A percentile compares a stretch with the other conserved stretches of the same genome.
phyloP scores from a whole-genome alignment of 129 eudicot species.

The Ambrosia artemisiifolia region DNA sequence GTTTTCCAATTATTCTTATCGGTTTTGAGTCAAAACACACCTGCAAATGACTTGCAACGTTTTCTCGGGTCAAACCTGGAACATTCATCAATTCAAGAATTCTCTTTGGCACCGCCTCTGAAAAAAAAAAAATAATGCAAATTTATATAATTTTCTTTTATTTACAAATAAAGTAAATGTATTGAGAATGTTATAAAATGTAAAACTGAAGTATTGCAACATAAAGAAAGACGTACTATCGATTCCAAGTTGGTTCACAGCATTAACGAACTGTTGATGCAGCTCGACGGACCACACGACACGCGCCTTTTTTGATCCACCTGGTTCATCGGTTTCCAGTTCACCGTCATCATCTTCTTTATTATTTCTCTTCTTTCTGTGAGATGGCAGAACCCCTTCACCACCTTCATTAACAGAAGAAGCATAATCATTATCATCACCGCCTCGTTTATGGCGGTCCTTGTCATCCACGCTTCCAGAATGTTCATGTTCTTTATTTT shows the following conservation, averaged over 20 bases:
- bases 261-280: conserved; percentile 80
- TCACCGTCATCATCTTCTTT: conserved; percentile 69
- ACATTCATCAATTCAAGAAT: conserved; percentile 83
- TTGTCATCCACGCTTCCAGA: conserved; percentile 63
- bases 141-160: not conserved
- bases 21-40: conserved; percentile 25
- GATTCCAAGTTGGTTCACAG: conserved; percentile 74
- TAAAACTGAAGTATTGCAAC: not conserved
- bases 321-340: conserved; percentile 60
- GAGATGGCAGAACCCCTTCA: conserved; percentile 48
- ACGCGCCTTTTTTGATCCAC: conserved; percentile 66
- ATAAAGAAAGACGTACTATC: conserved; percentile 53
- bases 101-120: conserved; percentile 87
- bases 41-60: conserved; percentile 93
- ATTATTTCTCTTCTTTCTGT: conserved; percentile 56
- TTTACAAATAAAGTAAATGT: not conserved
- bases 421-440: conserved; percentile 61
- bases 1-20: not conserved
- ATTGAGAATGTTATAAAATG: not conserved
- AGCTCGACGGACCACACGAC: conserved; percentile 80
- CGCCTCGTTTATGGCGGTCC: conserved; percentile 47
- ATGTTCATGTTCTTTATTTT: conserved; percentile 58
- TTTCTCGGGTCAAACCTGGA: conserved; percentile 75
- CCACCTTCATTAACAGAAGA: conserved; percentile 65
- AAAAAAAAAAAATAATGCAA: conserved; percentile 1